Evolutionary conservation across 768 basidiomycete species (phyloP), one percentile per base, ranked within the genome.

Genomic region (Lactifluus rugatus): DNA sequence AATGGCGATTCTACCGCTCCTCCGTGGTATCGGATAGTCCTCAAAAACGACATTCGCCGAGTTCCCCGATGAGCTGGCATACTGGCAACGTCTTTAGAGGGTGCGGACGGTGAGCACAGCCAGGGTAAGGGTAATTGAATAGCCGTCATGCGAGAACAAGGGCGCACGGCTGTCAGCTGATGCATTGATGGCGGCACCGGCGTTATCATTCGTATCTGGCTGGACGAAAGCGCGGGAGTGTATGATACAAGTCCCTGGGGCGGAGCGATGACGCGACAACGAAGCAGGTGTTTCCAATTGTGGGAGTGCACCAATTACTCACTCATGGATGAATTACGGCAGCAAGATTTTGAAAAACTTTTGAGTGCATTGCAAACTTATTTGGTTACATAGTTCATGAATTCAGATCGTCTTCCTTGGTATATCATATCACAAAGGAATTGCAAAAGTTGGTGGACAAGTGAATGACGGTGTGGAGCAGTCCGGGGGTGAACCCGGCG

Each of bases 261-360:
- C 36, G 54, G 59, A 45, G 53, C 52, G 48, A 60, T 62, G 61
- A 62, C 48, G 61, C 61, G 58, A 62, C 52, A 49, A 45, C 44
- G 57, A 52, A 56, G 59, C 54, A 50, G 39, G 45, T 56, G 36
- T 17, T 57, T 44, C 53, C 48, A 28, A 48, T 50, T 54, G 32
- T 36, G 23, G 46, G 47, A 32, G 10, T 9, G 4, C 17, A 42
- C n/a, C 3, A 31, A 31, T 9, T 44, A 16, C 41, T 36, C 36
- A 2, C 21, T n/a, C n/a, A n/a, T n/a, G n/a, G 28, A 41, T 21
- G 26, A 10, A 45, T 59, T 59, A 59, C 58, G 58, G 52, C 52
- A 59, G 14, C 14, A 23, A 19, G 41, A 31, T n/a, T 23, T 23
- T 13, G 8, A 11, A 13, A 17, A 9, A 16, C 26, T 17, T 19